Evolutionary conservation across 495 filamentous ascomycete genomes (phyloP).

Genomic region (Aspergillus sparsus): DNA sequence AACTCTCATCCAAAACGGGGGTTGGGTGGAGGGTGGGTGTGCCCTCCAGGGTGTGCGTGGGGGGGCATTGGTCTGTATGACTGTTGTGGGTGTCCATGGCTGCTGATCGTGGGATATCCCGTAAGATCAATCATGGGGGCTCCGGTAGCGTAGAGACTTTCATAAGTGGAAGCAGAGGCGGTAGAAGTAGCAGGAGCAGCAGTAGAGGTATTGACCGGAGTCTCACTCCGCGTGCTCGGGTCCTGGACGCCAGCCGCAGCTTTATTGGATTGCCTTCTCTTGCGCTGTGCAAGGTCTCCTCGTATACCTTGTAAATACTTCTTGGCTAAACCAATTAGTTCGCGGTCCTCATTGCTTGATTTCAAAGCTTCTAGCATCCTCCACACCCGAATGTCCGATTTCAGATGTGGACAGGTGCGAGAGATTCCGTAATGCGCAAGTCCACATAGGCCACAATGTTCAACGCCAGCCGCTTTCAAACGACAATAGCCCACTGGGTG

Average conservation of each 20-base stretch:
- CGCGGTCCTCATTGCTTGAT: constrained; percentile 53
- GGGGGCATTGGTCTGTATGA: background rate
- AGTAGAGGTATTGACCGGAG: constrained; percentile 6
- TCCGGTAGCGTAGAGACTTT: background rate
- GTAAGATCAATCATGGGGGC: background rate
- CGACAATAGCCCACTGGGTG: constrained; percentile 62
- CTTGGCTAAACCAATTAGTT: constrained; percentile 53
- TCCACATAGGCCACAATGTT: constrained; percentile 67
- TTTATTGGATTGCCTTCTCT: constrained; percentile 33
- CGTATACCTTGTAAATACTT: constrained; percentile 59
- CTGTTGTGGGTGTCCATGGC: background rate
- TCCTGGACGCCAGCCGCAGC: constrained; percentile 3
- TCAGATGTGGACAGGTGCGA: constrained; percentile 62
- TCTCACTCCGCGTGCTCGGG: constrained; percentile 1
- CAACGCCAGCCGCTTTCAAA: constrained; percentile 59
- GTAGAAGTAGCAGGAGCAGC: background rate
- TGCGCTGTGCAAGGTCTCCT: constrained; percentile 47
- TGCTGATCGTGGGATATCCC: constrained; percentile 3
- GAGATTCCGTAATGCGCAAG: constrained; percentile 61
- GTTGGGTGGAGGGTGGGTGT: background rate
- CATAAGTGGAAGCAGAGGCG: background rate
- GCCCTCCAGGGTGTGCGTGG: background rate
- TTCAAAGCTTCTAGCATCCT: constrained; percentile 62
- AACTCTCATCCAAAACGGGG: background rate
- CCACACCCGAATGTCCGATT: constrained; percentile 55